Conservation (phyloP, 352 stramenopile genomes). For the Pythium plurisporium region DNA sequence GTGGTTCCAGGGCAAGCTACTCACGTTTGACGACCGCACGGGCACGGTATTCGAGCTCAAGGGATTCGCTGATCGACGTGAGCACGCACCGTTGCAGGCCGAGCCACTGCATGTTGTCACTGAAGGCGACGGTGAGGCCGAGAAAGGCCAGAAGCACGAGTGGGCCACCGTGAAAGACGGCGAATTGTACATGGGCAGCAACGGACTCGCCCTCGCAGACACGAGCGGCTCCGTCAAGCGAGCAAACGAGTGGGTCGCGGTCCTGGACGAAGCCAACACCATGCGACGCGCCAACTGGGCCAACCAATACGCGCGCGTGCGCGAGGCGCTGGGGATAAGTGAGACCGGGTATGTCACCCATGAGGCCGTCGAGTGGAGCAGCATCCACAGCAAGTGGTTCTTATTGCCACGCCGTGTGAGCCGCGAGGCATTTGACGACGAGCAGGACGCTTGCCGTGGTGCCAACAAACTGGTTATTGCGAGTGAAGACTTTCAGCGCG, state of each 20-base stretch:
- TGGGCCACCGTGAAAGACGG: constrained; percentile 98
- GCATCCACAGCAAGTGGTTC: constrained; percentile 94
- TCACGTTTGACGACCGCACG: constrained; percentile 97
- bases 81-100: constrained; percentile 64
- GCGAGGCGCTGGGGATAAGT: constrained; percentile 81
- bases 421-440: constrained; percentile 93
- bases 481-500: constrained; percentile 86
- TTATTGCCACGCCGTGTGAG: constrained; percentile 96
- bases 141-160: constrained; percentile 99
- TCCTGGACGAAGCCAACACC: constrained; percentile 82
- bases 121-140: constrained; percentile 93
- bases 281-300: constrained; percentile 93
- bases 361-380: constrained; percentile 97
- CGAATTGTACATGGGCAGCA: constrained; percentile 95
- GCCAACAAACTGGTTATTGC: constrained; percentile 89
- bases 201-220: constrained; percentile 93
- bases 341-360: constrained; percentile 96
- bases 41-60: constrained; percentile 98
- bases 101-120: constrained; percentile 95
- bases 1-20: constrained; percentile 86
- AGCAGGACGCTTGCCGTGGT: constrained; percentile 90
- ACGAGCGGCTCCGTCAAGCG: constrained; percentile 90
- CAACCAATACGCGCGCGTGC: constrained; percentile 90
- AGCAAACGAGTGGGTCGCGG: constrained; percentile 96
- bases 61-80: constrained; percentile 61